These are phyloP conservation scores for Candida sanyaensis DNA, from an alignment of 1,139 yeast species.

Conservation along the genomic window DNA sequence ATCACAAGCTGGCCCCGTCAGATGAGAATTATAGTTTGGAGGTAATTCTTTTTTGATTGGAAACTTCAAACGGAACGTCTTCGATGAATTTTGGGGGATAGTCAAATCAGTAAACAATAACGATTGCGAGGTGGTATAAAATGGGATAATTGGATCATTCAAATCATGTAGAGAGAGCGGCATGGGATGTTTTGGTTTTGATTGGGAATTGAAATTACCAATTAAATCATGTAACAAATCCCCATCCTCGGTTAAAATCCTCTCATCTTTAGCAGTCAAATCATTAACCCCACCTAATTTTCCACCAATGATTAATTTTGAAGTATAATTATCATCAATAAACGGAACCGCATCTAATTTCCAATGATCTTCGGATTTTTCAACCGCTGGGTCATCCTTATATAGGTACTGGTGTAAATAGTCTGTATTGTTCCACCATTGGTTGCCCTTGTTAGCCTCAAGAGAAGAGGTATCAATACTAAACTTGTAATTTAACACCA, in stretches of 20 bases:
- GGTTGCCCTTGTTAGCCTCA: conserved; percentile 14
- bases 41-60: conserved; percentile 48
- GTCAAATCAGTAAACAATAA: conserved; percentile 69
- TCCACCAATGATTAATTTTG: conserved; percentile 52
- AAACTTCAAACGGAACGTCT: conserved; percentile 54
- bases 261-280: conserved; percentile 29
- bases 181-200: conserved; percentile 5
- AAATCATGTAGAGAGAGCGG: conserved; percentile 26
- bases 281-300: conserved; percentile 61
- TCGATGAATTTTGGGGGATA: conserved; percentile 50
- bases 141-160: conserved; percentile 56
- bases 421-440: conserved; percentile 43
- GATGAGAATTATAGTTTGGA: conserved; percentile 59
- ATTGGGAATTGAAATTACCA: conserved; percentile 32
- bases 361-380: conserved; percentile 24
- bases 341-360: conserved; percentile 32
- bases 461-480: conserved; percentile 19
- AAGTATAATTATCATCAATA: conserved; percentile 21
- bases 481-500: conserved; percentile 58
- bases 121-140: conserved; percentile 76
- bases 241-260: conserved; percentile 15
- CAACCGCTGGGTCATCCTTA: conserved; percentile 24
- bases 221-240: conserved; percentile 38
- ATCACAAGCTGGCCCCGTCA: conserved; percentile 46
- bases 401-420: conserved; percentile 26